Evolutionary conservation across 2,329 filamentous ascomycete genomes (phyloP).

Genomic region (Chaetomium olivaceum): DNA sequence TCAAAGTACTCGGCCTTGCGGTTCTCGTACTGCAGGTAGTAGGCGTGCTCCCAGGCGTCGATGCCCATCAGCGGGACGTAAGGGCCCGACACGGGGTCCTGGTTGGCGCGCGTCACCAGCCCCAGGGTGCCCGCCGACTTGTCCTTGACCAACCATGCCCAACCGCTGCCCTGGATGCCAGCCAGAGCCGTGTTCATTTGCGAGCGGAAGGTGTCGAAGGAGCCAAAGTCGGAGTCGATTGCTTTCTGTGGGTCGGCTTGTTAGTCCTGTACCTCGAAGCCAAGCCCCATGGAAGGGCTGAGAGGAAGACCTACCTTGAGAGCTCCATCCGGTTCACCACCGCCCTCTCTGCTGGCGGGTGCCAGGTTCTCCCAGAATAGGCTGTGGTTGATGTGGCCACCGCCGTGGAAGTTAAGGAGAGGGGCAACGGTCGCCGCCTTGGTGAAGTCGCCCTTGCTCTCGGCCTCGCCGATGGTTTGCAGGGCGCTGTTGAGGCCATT

Average conservation of each 20-base stretch:
- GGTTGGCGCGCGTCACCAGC: constrained; percentile 76
- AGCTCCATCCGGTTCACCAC: constrained; percentile 61
- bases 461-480: constrained; percentile 60
- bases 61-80: constrained; percentile 82
- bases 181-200: constrained; percentile 69
- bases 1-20: constrained; percentile 95
- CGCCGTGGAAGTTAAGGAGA: constrained; percentile 80
- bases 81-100: constrained; percentile 84
- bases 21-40: constrained; percentile 96
- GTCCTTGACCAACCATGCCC: constrained; percentile 85
- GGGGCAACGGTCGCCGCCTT: constrained; percentile 53
- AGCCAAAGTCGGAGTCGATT: constrained; percentile 68
- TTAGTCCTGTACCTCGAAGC: not conserved
- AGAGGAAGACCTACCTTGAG: constrained; percentile 52
- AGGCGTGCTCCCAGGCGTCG: constrained; percentile 95
- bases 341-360: constrained; percentile 62
- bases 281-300: not conserved
- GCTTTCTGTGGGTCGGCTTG: constrained; percentile 43
- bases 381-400: constrained; percentile 89
- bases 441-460: constrained; percentile 60
- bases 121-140: constrained; percentile 61
- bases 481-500: constrained; percentile 72
- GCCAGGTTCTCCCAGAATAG: constrained; percentile 89
- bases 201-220: constrained; percentile 63
- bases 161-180: constrained; percentile 81